Conservation (phyloP, 2,329 filamentous ascomycete species). For the Curvularia sp. region DNA sequence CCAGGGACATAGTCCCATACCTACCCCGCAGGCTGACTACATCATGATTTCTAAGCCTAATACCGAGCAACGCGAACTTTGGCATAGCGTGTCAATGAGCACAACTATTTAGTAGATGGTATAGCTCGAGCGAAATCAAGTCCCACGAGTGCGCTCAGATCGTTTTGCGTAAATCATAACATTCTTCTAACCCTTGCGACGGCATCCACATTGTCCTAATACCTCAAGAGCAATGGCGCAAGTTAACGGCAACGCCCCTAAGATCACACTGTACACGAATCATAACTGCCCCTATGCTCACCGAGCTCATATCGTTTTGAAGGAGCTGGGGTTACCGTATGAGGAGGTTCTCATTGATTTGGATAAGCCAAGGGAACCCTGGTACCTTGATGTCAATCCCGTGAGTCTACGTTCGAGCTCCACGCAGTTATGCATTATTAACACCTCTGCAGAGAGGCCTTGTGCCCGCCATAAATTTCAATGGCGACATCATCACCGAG, state of each 20-base stretch:
- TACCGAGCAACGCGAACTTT: slow-evolving; percentile 5
- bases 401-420: slow-evolving; percentile 38
- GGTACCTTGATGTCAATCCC: slow-evolving; percentile 80
- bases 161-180: not conserved
- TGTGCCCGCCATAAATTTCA: slow-evolving; percentile 73
- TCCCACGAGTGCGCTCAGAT: not conserved
- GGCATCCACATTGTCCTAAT: not conserved
- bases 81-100: not conserved
- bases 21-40: slow-evolving; percentile 14
- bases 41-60: slow-evolving; percentile 38
- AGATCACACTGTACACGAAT: slow-evolving; percentile 75
- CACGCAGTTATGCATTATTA: not conserved
- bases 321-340: slow-evolving; percentile 70
- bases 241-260: slow-evolving; percentile 46
- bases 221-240: slow-evolving; percentile 28
- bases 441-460: slow-evolving; percentile 65
- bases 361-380: slow-evolving; percentile 69
- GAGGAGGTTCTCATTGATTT: slow-evolving; percentile 79
- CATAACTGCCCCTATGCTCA: slow-evolving; percentile 76
- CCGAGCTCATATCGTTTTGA: slow-evolving; percentile 74
- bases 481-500: slow-evolving; percentile 72
- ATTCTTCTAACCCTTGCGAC: not conserved
- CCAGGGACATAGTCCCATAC: slow-evolving; percentile 23
- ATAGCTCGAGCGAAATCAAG: not conserved
- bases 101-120: not conserved